phyloP scores from a whole-genome alignment of 2,329 filamentous ascomycete species.

The Diaporthe amygdali region DNA sequence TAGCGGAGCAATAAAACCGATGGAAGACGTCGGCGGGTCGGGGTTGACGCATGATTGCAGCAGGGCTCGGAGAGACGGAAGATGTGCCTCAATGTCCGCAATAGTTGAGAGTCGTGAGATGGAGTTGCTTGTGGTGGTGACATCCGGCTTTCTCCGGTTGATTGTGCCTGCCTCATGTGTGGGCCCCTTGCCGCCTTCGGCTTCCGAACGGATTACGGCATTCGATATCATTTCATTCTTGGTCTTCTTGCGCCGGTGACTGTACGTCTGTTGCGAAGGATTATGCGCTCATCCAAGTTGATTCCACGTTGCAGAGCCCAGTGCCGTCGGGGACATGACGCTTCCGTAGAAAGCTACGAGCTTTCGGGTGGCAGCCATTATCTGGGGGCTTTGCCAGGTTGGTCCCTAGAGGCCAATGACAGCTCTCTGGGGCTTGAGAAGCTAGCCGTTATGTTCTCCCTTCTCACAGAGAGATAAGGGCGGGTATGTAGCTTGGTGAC shows the following conservation, averaged over 20 bases:
- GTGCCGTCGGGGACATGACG: not conserved
- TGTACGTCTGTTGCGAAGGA: not conserved
- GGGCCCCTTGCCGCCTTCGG: not conserved
- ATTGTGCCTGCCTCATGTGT: not conserved
- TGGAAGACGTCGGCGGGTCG: constrained; percentile 32
- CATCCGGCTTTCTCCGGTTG: not conserved
- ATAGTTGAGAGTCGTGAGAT: not conserved
- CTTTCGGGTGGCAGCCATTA: not conserved
- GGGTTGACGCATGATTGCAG: constrained; percentile 35
- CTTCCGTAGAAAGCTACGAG: not conserved
- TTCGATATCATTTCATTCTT: not conserved
- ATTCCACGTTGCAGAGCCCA: not conserved
- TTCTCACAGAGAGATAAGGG: not conserved
- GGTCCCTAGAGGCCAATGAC: not conserved
- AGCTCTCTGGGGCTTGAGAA: not conserved
- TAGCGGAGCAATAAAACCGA: constrained; percentile 35
- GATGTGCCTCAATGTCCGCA: constrained; percentile 22
- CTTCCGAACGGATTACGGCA: not conserved
- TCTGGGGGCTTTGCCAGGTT: not conserved
- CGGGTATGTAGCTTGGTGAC: not conserved
- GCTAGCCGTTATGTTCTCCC: not conserved
- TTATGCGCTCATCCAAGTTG: not conserved
- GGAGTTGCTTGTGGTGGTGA: too few species aligned
- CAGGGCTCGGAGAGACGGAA: constrained; percentile 29
- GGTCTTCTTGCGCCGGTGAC: not conserved